These are phyloP conservation scores for Phycomyces blakesleeanus DNA, from an alignment of 192 early-diverging fungal species.

Conservation along the genomic window DNA sequence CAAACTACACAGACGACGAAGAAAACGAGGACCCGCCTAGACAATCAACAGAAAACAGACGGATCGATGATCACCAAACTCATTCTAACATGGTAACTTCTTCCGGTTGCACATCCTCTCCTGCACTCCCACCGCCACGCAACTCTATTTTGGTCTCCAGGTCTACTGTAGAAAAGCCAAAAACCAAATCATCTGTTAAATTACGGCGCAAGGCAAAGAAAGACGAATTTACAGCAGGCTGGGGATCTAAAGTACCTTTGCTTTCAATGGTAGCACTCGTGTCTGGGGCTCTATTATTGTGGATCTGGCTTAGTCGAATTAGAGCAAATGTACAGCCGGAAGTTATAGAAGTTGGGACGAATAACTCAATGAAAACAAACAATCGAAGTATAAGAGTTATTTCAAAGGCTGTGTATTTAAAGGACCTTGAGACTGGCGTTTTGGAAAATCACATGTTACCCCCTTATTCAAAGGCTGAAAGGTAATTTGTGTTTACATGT, in stretches of 20 bases:
- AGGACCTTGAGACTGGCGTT: slow-evolving; percentile 46
- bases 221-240: not conserved
- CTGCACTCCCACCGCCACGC: too few species aligned
- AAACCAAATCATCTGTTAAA: not conserved
- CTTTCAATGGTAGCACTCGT: not conserved
- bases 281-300: not conserved
- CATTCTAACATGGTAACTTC: too few species aligned
- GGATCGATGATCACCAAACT: too few species aligned
- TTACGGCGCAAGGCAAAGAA: not conserved
- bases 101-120: too few species aligned
- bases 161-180: not conserved
- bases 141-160: too few species aligned
- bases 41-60: too few species aligned
- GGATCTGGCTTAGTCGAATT: not conserved
- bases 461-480: slow-evolving; percentile 9
- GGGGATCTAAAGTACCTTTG: not conserved
- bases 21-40: too few species aligned
- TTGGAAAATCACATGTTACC: slow-evolving; percentile 15
- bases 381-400: slow-evolving; percentile 1
- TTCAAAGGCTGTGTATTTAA: slow-evolving; percentile 44
- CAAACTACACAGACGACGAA: too few species aligned
- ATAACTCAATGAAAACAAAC: not conserved
- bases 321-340: not conserved
- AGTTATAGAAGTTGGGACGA: not conserved
- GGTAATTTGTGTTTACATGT: slow-evolving; percentile 8